These are phyloP conservation scores for Aspergillus awamori DNA, from an alignment of 2,329 filamentous ascomycete genomes.

Conservation along the genomic window DNA sequence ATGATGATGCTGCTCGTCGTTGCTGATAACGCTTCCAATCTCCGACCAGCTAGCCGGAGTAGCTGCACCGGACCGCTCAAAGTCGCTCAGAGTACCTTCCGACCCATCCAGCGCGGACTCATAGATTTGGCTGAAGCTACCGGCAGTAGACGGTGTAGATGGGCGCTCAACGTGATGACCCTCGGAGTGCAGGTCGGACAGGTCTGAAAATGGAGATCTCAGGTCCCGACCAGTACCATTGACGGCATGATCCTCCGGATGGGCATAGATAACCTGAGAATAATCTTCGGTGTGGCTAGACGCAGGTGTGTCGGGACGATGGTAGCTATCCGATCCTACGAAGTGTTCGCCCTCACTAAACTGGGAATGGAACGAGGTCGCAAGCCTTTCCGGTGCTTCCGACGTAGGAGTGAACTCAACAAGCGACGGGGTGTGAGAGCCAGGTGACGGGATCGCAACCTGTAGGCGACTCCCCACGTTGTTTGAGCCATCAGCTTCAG, in stretches of 20 bases:
- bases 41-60: constrained; percentile 51
- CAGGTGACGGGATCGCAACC: constrained; percentile 38
- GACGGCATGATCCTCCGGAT: constrained; percentile 26
- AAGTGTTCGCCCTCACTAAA: neutral
- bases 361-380: constrained; percentile 4
- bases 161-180: constrained; percentile 34
- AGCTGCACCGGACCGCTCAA: constrained; percentile 35
- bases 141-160: constrained; percentile 40
- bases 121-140: constrained; percentile 43
- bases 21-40: constrained; percentile 48
- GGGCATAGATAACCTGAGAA: constrained; percentile 38
- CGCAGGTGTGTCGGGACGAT: constrained; percentile 4
- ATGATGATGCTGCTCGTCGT: constrained; percentile 40
- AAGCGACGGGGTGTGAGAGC: constrained; percentile 46
- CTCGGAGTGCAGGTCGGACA: constrained; percentile 18
- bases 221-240: constrained; percentile 24
- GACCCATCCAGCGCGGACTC: constrained; percentile 35
- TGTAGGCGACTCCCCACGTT: constrained; percentile 28
- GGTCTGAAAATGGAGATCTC: constrained; percentile 27
- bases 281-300: constrained; percentile 40
- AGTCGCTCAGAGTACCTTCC: constrained; percentile 44
- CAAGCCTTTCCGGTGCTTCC: constrained; percentile 36
- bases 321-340: neutral
- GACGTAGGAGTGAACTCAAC: constrained; percentile 51
- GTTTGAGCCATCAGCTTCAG: constrained; percentile 17